Evolutionary conservation across 1,284 basidiomycete genomes (phyloP), one percentile per base, ranked within the genome.

Genomic region (Apiotrichum sp.): DNA sequence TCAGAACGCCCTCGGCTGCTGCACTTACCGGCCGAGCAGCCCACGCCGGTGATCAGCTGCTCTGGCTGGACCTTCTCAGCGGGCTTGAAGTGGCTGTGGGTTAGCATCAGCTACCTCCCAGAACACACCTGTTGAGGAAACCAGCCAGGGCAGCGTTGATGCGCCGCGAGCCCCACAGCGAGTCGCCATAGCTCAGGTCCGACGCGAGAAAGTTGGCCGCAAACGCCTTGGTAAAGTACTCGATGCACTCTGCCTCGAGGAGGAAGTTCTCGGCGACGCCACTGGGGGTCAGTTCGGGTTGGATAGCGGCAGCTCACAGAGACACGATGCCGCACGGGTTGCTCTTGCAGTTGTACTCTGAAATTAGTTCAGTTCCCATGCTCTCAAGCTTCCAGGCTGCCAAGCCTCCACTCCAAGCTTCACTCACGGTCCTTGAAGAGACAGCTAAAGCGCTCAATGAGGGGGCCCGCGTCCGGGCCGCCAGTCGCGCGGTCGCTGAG

Each of bases 181-280:
- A 67, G 55, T 76, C 73, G 8, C 74, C 69, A 46, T 72, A 72
- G n/a, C 65, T 67, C 32, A 75, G 55, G 48, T 73, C 73, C 2
- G 65, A 61, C 0, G 59, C 47, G 0, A 65, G 62, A 41, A 72
- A 65, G 58, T 69, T 69, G 35, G 63, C 45, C 3, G 46, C 48
- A 38, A 78, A 67, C 6, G 71, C 70, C 36, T 67, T 64, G 0
- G 62, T 55, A 55, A 74, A 75, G 58, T 72, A 68, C 55, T 71
- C 66, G 49, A 70, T 43, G 57, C 70, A 73, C 58, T 73, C 70
- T 31, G 68, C 62, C 59, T 73, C 67, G 65, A 74, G 72, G 47
- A 76, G 58, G 44, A 73, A 74, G 63, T 78, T 78, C 62, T 78
- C 77, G 1, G 77, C 76, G 2, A 77, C 74, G n/a, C 77, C 76